These are phyloP conservation scores for Xylariaceae sp. DNA, from an alignment of 2,329 filamentous ascomycete species.

Conservation along the genomic window DNA sequence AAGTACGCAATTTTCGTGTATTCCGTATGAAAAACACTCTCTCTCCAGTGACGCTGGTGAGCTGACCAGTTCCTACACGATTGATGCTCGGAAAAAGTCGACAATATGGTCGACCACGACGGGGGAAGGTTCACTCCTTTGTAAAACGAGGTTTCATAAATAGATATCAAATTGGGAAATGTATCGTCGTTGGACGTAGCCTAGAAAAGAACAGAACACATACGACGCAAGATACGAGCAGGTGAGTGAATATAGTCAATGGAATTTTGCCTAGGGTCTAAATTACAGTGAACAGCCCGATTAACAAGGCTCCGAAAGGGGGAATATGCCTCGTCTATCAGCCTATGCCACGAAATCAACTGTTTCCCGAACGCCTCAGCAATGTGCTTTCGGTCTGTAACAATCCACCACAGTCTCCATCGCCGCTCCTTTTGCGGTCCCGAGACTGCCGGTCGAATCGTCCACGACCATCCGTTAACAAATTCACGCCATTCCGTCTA, in stretches of 20 bases:
- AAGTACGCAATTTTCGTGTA: too few species aligned
- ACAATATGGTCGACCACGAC: too few species aligned
- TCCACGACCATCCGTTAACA: constrained; percentile 32
- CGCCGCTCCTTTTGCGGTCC: constrained; percentile 40
- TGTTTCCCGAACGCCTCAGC: constrained; percentile 36
- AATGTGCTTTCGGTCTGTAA: constrained; percentile 34
- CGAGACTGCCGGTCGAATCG: constrained; percentile 31
- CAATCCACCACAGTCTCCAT: constrained; percentile 44
- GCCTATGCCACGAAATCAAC: constrained; percentile 33
- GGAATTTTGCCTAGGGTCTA: constrained; percentile 55
- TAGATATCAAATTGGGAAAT: constrained; percentile 22
- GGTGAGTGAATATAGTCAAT: constrained; percentile 36
- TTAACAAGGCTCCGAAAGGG: constrained; percentile 44
- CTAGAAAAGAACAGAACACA: constrained; percentile 33
- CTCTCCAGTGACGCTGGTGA: too few species aligned
- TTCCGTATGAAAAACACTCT: too few species aligned
- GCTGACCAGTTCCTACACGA: too few species aligned
- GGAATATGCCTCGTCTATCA: constrained; percentile 33
- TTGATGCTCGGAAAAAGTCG: too few species aligned
- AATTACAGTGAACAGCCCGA: constrained; percentile 53
- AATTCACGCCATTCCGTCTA: constrained; percentile 36
- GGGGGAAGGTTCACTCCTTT: too few species aligned
- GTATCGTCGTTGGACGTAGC: constrained; percentile 37
- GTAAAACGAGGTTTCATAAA: too few species aligned
- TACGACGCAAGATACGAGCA: constrained; percentile 34